Conservation (phyloP, 106 monocot species). For the Acorus calamus region DNA sequence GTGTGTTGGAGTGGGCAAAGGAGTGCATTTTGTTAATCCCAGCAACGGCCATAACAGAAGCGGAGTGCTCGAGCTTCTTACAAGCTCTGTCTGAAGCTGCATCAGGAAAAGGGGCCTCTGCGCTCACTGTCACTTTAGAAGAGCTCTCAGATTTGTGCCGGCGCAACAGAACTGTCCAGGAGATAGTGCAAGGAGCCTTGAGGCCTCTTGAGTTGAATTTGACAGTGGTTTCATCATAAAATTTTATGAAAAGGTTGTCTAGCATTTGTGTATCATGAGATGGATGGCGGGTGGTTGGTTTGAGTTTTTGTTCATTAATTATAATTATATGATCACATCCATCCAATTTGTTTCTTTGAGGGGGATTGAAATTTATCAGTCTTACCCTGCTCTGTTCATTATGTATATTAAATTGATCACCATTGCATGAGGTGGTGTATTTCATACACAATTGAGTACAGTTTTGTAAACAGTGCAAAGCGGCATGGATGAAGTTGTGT, state of each 20-base stretch:
- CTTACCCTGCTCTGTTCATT: too few relatives aligned
- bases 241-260: neutral
- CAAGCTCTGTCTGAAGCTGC: constrained; percentile 53
- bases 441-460: too few relatives aligned
- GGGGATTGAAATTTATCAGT: too few relatives aligned
- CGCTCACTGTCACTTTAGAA: constrained; percentile 40
- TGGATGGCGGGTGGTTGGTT: too few relatives aligned
- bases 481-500: too few relatives aligned
- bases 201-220: constrained; percentile 80
- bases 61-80: constrained; percentile 53
- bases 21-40: constrained; percentile 66
- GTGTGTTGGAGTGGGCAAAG: constrained; percentile 64
- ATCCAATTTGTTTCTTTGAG: too few relatives aligned
- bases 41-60: constrained; percentile 63
- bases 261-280: too few relatives aligned
- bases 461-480: too few relatives aligned
- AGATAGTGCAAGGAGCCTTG: constrained; percentile 85
- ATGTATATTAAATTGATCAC: too few relatives aligned
- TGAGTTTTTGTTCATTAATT: too few relatives aligned
- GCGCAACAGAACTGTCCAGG: constrained; percentile 71
- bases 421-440: too few relatives aligned
- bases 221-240: constrained; percentile 18
- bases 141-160: constrained; percentile 91
- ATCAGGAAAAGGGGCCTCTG: constrained; percentile 34
- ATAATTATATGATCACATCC: too few relatives aligned